Percentiles rank a stretch among this genome's conserved stretches.
Conservation (phyloP, 352 stramenopile species). For the Stramenopiles sp. region DNA sequence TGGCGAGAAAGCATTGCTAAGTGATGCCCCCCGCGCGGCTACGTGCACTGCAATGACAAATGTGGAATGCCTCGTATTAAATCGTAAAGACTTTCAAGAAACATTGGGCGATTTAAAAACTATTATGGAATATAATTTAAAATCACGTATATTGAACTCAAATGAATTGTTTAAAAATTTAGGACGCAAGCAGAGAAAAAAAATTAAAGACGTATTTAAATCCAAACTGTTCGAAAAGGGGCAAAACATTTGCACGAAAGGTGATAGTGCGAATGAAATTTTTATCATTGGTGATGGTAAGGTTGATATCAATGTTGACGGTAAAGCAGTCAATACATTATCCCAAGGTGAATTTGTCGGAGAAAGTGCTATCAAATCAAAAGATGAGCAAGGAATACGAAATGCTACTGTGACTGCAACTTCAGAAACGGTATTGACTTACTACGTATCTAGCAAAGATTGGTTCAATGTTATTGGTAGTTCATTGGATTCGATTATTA, state of each 20-base stretch:
- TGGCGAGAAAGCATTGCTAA: slow-evolving; percentile 75
- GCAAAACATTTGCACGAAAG: slow-evolving; percentile 71
- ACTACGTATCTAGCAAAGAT: background rate
- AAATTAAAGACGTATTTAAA: slow-evolving; percentile 35
- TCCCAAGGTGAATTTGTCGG: background rate
- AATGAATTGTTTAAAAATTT: slow-evolving; percentile 42
- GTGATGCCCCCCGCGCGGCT: slow-evolving; percentile 64
- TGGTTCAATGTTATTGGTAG: background rate
- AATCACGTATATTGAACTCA: slow-evolving; percentile 21
- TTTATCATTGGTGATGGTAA: slow-evolving; percentile 42
- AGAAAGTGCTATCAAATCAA: background rate
- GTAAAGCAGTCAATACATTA: background rate
- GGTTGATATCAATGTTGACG: background rate
- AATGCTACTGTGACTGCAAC: background rate
- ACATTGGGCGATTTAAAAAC: slow-evolving; percentile 70
- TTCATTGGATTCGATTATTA: background rate
- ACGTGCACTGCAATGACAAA: slow-evolving; percentile 66
- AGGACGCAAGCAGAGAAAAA: slow-evolving; percentile 32
- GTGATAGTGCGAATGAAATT: slow-evolving; percentile 69
- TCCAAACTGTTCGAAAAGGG: slow-evolving; percentile 35
- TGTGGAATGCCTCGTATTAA: slow-evolving; percentile 47
- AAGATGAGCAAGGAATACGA: background rate
- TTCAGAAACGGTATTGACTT: background rate
- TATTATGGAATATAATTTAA: slow-evolving; percentile 54
- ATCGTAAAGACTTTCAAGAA: slow-evolving; percentile 79